Base-by-base conservation (phyloP, 164 flowering plant species). In the Macadamia tetraphylla region DNA sequence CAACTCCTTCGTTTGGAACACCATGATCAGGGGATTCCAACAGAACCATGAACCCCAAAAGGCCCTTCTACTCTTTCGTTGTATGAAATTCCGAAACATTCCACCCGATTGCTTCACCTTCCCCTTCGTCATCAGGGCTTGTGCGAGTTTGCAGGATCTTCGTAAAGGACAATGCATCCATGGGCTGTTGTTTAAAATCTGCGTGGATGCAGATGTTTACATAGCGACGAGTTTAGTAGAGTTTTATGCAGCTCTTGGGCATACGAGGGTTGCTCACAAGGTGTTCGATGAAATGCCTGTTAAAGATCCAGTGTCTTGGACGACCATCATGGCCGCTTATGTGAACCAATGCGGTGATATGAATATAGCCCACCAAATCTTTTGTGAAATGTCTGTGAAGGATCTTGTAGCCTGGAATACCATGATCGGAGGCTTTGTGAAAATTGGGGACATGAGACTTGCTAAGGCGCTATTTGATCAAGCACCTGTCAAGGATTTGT, bases 51-150 rank as follows among this genome's bases (percentile, higher is more conserved):
- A 59, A 51, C 83, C 80, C 23, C 58, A 59, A 64, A 67, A 73
- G 13, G 73, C 81, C 7, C 73, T 80, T 15, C 3, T n/a, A n/a
- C 65, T 72, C 42, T 80, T 77, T 17, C 42, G 68, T 9, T 66
- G 35, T 29, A 82, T 80, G 85, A 46, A 69, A 65, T 56, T 8
- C 5, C 31, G 51, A 46, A 60, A 44, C 13, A 72, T 77, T 42
- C 70, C 18, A 15, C 75, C 81, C 3, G 82, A 80, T 78, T n/a
- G 70, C 13, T 79, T 77, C 46, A 80, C 86, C 0, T 70, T 61
- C 63, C 84, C 84, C n/a, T 77, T 77, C 67, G 80, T 79, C 3
- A 64, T 83, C 49, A 75, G 76, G 72, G 79, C 86, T 42, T 83
- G 81, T 58, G 69, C 73, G 13, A 70, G 70, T 68, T 67, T 70